Conservation (phyloP, 441 rosid genomes). For the Populus hybrid region DNA sequence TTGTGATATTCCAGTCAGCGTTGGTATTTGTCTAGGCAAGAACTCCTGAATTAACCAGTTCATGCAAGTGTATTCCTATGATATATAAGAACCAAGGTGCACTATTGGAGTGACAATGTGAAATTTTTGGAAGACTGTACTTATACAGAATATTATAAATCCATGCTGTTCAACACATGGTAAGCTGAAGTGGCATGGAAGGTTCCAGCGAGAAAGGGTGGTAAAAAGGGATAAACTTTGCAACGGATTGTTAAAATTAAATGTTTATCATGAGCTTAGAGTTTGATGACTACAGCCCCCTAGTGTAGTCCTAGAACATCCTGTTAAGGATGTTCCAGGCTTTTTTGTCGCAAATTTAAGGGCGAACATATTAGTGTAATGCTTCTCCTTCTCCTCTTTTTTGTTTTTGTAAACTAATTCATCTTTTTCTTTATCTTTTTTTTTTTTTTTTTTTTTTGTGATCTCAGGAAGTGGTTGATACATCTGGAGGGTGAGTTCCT, state of each 20-base stretch:
- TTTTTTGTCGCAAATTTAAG: not conserved
- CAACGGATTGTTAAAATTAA: not conserved
- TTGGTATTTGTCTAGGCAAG: not conserved
- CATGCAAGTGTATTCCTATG: not conserved
- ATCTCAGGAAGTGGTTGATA: constrained; percentile 75
- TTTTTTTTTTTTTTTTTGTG: not conserved
- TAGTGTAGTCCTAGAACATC: not conserved
- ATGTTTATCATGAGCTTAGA: not conserved
- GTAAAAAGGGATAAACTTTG: not conserved
- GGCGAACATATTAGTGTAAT: not conserved
- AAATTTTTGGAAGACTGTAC: not conserved
- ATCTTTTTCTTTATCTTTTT: too few species aligned
- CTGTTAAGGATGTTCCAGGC: not conserved
- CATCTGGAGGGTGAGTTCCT: constrained; percentile 80
- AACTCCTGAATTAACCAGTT: not conserved
- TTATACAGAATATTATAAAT: not conserved
- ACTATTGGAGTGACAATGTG: not conserved
- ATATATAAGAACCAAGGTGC: not conserved
- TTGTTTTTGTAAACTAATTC: not conserved
- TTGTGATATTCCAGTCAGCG: not conserved
- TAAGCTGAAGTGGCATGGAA: not conserved
- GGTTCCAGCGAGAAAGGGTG: not conserved
- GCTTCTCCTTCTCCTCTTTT: not conserved
- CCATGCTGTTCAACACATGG: not conserved
- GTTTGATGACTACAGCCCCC: not conserved